Percentiles rank a stretch among this genome's conserved stretches.
These are phyloP conservation scores for Arxiozyma heterogenica DNA, from an alignment of 1,139 yeast species.

Conservation along the genomic window DNA sequence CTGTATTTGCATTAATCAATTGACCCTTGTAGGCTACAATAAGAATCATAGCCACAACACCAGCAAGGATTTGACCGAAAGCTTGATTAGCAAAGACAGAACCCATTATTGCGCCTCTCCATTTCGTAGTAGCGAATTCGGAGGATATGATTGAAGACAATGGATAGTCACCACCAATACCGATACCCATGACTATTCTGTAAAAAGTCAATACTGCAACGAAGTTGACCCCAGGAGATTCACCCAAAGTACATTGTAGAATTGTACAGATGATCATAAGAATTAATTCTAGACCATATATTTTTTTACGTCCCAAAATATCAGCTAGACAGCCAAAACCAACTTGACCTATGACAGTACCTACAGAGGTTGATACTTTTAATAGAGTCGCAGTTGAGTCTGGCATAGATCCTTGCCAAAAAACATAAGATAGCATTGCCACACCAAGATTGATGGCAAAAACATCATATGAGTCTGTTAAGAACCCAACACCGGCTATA, in stretches of 20 bases:
- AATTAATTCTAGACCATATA: constrained; percentile 79
- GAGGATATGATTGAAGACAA: constrained; percentile 87
- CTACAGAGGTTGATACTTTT: constrained; percentile 85
- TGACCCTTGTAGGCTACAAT: constrained; percentile 64
- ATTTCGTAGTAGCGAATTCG: constrained; percentile 80
- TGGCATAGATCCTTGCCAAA: constrained; percentile 59
- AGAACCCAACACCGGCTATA: constrained; percentile 91
- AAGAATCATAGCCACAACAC: constrained; percentile 64
- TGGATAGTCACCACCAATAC: constrained; percentile 99
- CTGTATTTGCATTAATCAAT: constrained; percentile 42
- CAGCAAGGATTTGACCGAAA: constrained; percentile 82
- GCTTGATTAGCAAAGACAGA: constrained; percentile 92
- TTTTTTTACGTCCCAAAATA: constrained; percentile 74
- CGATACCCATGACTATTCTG: constrained; percentile 84
- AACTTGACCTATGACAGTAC: constrained; percentile 88
- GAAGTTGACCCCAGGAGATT: constrained; percentile 60
- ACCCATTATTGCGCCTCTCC: constrained; percentile 96
- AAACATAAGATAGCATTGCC: constrained; percentile 65
- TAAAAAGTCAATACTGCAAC: constrained; percentile 64
- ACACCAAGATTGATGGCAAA: constrained; percentile 80
- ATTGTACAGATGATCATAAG: constrained; percentile 74
- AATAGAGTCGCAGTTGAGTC: constrained; percentile 61
- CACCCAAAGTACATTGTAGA: constrained; percentile 65
- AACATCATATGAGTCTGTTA: constrained; percentile 87
- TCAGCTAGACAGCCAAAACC: constrained; percentile 84